Base-by-base conservation (phyloP, 176 grass and related monocot species). In the Phragmites australis region DNA sequence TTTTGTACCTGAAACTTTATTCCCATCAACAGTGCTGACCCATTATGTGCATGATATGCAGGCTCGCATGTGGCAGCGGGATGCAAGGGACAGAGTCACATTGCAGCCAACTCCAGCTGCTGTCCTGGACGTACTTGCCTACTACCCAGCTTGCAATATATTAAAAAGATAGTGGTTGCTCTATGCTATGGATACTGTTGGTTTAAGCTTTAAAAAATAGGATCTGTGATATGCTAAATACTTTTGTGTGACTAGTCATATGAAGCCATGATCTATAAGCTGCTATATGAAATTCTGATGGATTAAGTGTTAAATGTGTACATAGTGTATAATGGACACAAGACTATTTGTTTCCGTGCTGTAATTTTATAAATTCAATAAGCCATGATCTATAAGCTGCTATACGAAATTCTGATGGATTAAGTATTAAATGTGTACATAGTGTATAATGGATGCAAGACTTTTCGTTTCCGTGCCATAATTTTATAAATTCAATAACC, bases 61-160 rank as follows among this genome's bases (percentile, higher is more conserved):
- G 96, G 86, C 84, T 79, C 90, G 92, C 78, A 91, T 95, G 96
- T 99, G 90, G 92, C 96, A 99, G 82, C 77, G 90, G 43, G 90
- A 99, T 76, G 82, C 70, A n/a, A 91, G 90, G 70, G 96, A 95
- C 60, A 87, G 90, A 77, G 80, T 75, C 16, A 75, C 76, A 44
- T 63, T 99, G 87, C 92, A 99, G 82, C 86, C 96, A 30, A 99
- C 92, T 84, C 86, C 92, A 85, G 96, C 96, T 77, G 96, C 96
- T 62, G 81, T 92, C 68, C 55, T 99, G 46, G 96, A 99, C 65
- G 96, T 99, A 81, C n/a, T 82, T 64, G 46, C 39, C 75, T 83
- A 45, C n/a, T 70, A 59, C 21, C 68, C 55, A 34, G 21, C 44
- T 62, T 67, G 5, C 60, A 58, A 23, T 56, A 81, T 59, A 7